Evolutionary conservation across 768 basidiomycete genomes (phyloP), one percentile per base, ranked within the genome.

Genomic region (Suillus discolor): DNA sequence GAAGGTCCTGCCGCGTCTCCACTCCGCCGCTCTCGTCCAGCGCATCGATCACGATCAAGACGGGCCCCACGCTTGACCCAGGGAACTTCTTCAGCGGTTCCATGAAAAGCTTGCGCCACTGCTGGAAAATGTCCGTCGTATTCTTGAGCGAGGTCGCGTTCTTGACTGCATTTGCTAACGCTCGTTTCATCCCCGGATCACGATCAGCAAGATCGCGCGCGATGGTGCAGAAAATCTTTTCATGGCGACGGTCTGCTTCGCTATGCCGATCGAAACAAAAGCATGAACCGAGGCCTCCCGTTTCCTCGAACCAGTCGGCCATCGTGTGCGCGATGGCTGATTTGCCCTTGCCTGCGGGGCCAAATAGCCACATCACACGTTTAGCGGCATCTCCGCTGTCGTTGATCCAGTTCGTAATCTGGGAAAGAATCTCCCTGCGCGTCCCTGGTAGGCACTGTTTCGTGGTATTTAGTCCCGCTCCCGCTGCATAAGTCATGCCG

Each of bases 201-300:
- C 67, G 61, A 6, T 66, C 67, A 36, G 72, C 72, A 6, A 73
- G 57, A 16, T 71, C 65, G n/a, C 66, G 62, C 6, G 70, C 77
- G 2, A 79, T 72, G 42, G 76, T 79, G 31, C 70, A 71, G 68
- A 78, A 75, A 51, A 78, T 16, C 67, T 66, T 34, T 61, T 31
- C 42, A 34, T 62, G 57, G 31, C 64, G 64, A 20, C 49, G 12
- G 54, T 62, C 62, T 8, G 53, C 25, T 42, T 61, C 49, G 41
- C 15, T 36, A 31, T n/a, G 54, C 20, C 42, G 67, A 49, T 65
- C 60, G 41, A 73, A 68, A 41, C 71, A 73, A 28, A 72, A 63
- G 5, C 62, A 63, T 23, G 72, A 67, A 45, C 72, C 72, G 2
- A 73, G 66, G 15, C 64, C 61, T 16, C 64, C 62, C n/a, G 65